phyloP scores from a whole-genome alignment of 2,329 filamentous ascomycete species.

The Teratosphaeria pseudoeucalypti region DNA sequence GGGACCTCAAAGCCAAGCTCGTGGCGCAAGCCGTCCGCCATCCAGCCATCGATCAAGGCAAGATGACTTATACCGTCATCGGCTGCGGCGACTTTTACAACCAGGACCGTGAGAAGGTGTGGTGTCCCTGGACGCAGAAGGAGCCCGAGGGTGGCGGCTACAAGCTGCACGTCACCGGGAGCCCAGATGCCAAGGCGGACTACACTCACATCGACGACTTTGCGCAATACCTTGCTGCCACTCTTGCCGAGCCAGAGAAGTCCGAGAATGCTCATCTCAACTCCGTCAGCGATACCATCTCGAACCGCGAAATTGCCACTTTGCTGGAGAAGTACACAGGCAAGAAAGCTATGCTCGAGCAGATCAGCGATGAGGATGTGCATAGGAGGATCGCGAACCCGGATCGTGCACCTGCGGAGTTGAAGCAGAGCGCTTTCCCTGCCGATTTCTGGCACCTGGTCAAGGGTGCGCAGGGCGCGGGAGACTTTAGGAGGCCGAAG shows the following conservation, averaged over 20 bases:
- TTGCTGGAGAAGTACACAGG: constrained; percentile 1
- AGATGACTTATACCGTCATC: constrained; percentile 1
- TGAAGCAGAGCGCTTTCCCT: neutral
- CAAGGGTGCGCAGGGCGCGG: neutral
- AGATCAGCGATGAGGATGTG: neutral
- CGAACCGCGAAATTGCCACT: neutral
- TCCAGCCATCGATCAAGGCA: neutral
- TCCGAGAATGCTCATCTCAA: neutral
- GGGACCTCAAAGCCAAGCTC: neutral
- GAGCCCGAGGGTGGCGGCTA: neutral
- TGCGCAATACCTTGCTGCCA: neutral
- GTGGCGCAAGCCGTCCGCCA: neutral
- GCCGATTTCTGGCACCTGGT: neutral
- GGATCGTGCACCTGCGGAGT: neutral
- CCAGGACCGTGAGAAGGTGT: neutral
- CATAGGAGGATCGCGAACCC: neutral
- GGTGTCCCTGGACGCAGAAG: constrained; percentile 1
- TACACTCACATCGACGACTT: constrained; percentile 2
- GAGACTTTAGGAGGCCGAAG: neutral
- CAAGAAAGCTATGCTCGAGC: neutral
- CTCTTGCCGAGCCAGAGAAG: constrained; percentile 1
- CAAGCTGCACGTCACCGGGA: neutral
- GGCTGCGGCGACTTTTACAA: constrained; percentile 2
- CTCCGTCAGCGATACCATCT: constrained; percentile 1
- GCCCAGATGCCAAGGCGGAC: neutral